Evolutionary conservation across 208 protist species (phyloP).

Genomic region (Trypanosoma rangeli): DNA sequence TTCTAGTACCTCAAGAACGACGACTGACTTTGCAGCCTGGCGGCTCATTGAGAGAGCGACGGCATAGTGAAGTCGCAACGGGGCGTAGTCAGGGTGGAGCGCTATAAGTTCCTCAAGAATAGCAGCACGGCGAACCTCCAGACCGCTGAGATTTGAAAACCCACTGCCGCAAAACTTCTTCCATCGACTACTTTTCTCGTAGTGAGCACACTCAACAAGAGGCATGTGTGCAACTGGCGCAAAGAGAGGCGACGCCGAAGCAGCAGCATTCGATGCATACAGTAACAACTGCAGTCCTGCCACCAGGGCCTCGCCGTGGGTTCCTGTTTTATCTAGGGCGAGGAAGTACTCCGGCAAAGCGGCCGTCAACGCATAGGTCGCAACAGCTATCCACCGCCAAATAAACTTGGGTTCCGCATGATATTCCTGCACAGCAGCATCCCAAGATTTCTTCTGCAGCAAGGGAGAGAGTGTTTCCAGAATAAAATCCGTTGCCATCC

Average conservation of each 20-base stretch:
- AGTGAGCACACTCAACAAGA: constrained; percentile 20
- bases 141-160: constrained; percentile 30
- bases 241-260: not conserved
- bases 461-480: not conserved
- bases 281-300: constrained; percentile 49
- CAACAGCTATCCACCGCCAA: constrained; percentile 29
- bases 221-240: constrained; percentile 18
- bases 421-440: not conserved
- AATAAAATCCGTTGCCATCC: constrained; percentile 4
- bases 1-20: constrained; percentile 8
- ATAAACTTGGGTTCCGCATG: not conserved
- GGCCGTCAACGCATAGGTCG: constrained; percentile 36
- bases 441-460: not conserved
- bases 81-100: constrained; percentile 51
- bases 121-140: constrained; percentile 43
- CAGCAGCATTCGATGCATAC: constrained; percentile 19
- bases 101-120: constrained; percentile 86
- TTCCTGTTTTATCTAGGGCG: constrained; percentile 32
- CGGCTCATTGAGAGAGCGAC: constrained; percentile 25
- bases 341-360: constrained; percentile 76
- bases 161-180: constrained; percentile 54
- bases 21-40: constrained; percentile 1
- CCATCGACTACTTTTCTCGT: constrained; percentile 27
- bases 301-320: constrained; percentile 50
- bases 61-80: constrained; percentile 76